Base-by-base conservation (phyloP, 306 rosid genomes). In the Lagenaria siceraria region DNA sequence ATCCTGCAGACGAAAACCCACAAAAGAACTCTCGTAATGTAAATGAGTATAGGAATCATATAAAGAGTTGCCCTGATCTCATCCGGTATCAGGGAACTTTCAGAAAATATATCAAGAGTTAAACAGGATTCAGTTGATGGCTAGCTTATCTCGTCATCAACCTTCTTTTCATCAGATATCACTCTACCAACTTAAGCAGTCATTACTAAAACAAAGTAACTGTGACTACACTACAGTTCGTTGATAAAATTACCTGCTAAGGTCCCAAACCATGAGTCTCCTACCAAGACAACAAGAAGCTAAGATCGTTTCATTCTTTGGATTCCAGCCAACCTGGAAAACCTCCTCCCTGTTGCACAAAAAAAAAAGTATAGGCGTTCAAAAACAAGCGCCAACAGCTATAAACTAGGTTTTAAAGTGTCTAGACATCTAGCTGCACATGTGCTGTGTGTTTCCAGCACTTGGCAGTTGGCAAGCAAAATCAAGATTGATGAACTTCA, bases 231-330 rank as follows among this genome's bases (percentile, higher is more conserved):
- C 15, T 58, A n/a, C 46, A 46, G 29, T 18, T 11, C 22, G 10
- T 72, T 66, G 10, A 78, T 66, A 63, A 73, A 72, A 75, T 33
- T 89, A 96, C 99, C 99, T 96, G 97, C 99, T 96, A 72, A 90
- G 98, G 87, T 96, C 97, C 99, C 99, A 96, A 84, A 96, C 98
- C 99, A 96, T 96, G 70, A 96, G 99, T 76, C 99, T 90, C 89
- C 98, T 82, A 53, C 98, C 99, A 73, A 92, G 93, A 83, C 97
- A 90, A 82, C 99, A 96, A 80, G 98, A 92, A 75, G 99, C 98
- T 84, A 96, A 87, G 81, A 96, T 92, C 5, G 97, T 92, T 86
- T 96, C 99, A 75, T 96, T 89, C 82, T 96, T 96, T 8, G 99
- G 98, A 79, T 92, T 90, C 99, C 98, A 96, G 64, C 98, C 97